A percentile compares a stretch with the other conserved stretches of the same genome.
phyloP scores from a whole-genome alignment of 2,329 filamentous ascomycete genomes.

The Juglanconis sp. region DNA sequence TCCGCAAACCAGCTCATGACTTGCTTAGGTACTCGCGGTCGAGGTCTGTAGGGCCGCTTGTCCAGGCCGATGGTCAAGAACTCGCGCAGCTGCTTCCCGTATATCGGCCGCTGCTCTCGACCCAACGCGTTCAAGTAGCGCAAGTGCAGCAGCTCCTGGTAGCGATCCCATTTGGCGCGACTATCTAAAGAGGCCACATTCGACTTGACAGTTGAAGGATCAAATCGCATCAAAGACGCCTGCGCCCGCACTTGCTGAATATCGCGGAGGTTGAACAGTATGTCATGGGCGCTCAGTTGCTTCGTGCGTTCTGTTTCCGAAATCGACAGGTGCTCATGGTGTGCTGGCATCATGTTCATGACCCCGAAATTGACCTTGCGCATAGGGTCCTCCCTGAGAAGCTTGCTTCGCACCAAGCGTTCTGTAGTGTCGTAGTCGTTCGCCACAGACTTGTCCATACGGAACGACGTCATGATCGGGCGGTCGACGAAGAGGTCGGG shows the following conservation, averaged over 20 bases:
- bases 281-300: conserved; percentile 66
- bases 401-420: conserved; percentile 60
- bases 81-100: conserved; percentile 75
- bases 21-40: conserved; percentile 58
- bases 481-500: conserved; percentile 95
- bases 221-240: conserved; percentile 50
- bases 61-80: conserved; percentile 64
- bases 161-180: conserved; percentile 63
- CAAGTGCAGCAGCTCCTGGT: conserved; percentile 76
- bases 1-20: conserved; percentile 74
- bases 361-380: conserved; percentile 69
- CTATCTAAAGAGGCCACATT: conserved; percentile 73
- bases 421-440: conserved; percentile 74
- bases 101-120: conserved; percentile 76
- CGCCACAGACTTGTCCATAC: conserved; percentile 76
- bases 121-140: conserved; percentile 79
- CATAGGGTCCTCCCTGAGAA: conserved; percentile 63
- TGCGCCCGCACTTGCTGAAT: conserved; percentile 63
- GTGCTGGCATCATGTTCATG: conserved; percentile 73
- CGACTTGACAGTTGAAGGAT: conserved; percentile 66
- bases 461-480: conserved; percentile 94
- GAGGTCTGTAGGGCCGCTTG: conserved; percentile 56
- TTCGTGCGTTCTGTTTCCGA: conserved; percentile 53
- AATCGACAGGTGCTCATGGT: conserved; percentile 63
- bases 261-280: conserved; percentile 68